phyloP scores from a whole-genome alignment of 768 basidiomycete genomes.

The Mycena rebaudengoi region DNA sequence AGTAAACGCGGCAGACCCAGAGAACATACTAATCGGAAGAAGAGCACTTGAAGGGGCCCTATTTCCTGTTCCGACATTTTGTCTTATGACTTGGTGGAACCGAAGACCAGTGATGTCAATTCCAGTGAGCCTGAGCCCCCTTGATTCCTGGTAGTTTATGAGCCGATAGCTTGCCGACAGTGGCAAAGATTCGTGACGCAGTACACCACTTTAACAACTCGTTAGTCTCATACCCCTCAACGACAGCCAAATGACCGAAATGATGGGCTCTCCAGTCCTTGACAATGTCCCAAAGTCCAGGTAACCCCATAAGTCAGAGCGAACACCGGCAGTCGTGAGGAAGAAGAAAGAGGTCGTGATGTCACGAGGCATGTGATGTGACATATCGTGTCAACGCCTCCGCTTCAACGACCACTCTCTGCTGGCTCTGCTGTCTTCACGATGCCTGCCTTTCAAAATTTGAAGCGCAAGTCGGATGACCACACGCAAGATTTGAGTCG shows the following conservation, averaged over 20 bases:
- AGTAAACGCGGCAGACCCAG: too few relatives aligned
- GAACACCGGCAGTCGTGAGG: not conserved
- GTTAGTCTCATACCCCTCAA: conserved; percentile 49
- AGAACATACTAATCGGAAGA: too few relatives aligned
- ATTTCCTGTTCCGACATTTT: too few relatives aligned
- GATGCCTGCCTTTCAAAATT: conserved; percentile 46
- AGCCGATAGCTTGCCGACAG: conserved; percentile 53
- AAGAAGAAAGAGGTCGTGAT: not conserved
- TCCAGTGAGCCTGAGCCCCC: conserved; percentile 63
- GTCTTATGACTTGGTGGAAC: conserved; percentile 83
- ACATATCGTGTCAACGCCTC: conserved; percentile 12
- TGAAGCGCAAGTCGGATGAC: conserved; percentile 49
- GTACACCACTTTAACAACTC: conserved; percentile 55
- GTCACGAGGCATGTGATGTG: conserved; percentile 17
- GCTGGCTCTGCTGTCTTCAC: not conserved
- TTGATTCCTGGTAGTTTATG: conserved; percentile 61
- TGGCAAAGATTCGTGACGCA: conserved; percentile 39
- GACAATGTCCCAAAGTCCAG: conserved; percentile 40
- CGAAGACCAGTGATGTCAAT: conserved; percentile 82
- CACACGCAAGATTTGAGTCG: conserved; percentile 30
- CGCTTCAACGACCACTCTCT: not conserved
- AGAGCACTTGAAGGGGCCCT: too few relatives aligned
- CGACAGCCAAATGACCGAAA: conserved; percentile 36
- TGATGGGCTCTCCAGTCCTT: conserved; percentile 32
- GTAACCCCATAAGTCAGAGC: conserved; percentile 36